Conservation (phyloP, 768 basidiomycete genomes). For the Leccinum fibrillosum region DNA sequence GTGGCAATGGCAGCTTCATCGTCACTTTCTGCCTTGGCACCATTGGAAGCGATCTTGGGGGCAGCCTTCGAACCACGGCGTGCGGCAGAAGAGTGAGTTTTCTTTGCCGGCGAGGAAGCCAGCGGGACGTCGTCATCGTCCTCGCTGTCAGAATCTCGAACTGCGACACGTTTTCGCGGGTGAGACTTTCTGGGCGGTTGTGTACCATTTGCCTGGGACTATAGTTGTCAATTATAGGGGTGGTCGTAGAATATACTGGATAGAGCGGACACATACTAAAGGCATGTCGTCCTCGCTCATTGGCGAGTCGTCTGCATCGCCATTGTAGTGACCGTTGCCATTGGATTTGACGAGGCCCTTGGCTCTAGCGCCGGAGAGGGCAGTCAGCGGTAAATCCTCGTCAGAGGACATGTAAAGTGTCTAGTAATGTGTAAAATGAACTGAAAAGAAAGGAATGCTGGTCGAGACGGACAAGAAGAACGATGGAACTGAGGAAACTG, state of each 20-base stretch:
- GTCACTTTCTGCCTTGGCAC: constrained; percentile 34
- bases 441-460: constrained; percentile 24
- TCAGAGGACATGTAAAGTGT: constrained; percentile 52
- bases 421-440: constrained; percentile 1
- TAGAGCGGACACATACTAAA: constrained; percentile 46
- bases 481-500: constrained; percentile 22
- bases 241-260: constrained; percentile 1
- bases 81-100: constrained; percentile 35
- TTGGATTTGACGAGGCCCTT: constrained; percentile 47
- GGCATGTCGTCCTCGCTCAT: constrained; percentile 75
- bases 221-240: constrained; percentile 25
- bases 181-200: constrained; percentile 34
- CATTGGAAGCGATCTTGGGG: constrained; percentile 35
- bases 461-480: constrained; percentile 19
- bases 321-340: constrained; percentile 38
- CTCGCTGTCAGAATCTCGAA: constrained; percentile 55
- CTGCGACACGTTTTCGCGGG: constrained; percentile 52
- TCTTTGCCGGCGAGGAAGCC: constrained; percentile 69
- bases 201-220: constrained; percentile 56
- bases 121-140: constrained; percentile 68
- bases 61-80: constrained; percentile 39
- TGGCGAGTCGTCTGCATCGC: constrained; percentile 39
- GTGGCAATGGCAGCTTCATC: constrained; percentile 43
- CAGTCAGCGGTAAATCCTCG: constrained; percentile 52
- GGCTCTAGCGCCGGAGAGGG: constrained; percentile 36